These are phyloP conservation scores for Scenedesmus sp. DNA, from an alignment of 163 green algal genomes.

Conservation along the genomic window DNA sequence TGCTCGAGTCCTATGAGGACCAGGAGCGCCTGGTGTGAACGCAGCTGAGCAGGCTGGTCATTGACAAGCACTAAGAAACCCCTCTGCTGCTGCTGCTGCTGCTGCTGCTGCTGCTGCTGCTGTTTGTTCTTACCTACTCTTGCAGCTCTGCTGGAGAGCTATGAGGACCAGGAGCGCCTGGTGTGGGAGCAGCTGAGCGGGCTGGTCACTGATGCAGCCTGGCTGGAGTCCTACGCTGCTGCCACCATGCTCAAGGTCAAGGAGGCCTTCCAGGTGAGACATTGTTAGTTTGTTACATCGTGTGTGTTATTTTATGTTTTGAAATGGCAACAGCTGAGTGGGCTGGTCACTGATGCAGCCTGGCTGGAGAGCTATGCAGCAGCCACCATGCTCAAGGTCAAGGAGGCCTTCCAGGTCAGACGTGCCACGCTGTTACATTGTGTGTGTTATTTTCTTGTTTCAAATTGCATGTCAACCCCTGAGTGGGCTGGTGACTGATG, in stretches of 20 bases:
- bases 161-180: constrained; percentile 51
- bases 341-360: constrained; percentile 16
- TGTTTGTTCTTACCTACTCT: not conserved
- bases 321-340: constrained; percentile 39
- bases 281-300: not conserved
- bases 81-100: not conserved
- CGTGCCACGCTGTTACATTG: too few species aligned
- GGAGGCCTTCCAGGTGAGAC: constrained; percentile 41
- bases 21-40: constrained; percentile 37
- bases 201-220: constrained; percentile 46
- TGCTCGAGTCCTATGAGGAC: not conserved
- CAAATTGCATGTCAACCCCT: constrained; percentile 33
- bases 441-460: too few species aligned
- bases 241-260: constrained; percentile 47
- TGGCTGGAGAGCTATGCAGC: constrained; percentile 47
- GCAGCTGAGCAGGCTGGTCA: not conserved
- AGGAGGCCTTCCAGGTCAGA: constrained; percentile 45
- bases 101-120: constrained; percentile 33
- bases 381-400: constrained; percentile 37
- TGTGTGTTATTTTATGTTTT: too few species aligned
- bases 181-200: constrained; percentile 54
- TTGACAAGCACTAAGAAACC: not conserved
- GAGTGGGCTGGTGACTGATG: constrained; percentile 18
- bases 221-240: constrained; percentile 49
- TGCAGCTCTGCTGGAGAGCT: constrained; percentile 32